Base-by-base conservation (phyloP, 441 rosid genomes). In the Theobroma grandiflorum region DNA sequence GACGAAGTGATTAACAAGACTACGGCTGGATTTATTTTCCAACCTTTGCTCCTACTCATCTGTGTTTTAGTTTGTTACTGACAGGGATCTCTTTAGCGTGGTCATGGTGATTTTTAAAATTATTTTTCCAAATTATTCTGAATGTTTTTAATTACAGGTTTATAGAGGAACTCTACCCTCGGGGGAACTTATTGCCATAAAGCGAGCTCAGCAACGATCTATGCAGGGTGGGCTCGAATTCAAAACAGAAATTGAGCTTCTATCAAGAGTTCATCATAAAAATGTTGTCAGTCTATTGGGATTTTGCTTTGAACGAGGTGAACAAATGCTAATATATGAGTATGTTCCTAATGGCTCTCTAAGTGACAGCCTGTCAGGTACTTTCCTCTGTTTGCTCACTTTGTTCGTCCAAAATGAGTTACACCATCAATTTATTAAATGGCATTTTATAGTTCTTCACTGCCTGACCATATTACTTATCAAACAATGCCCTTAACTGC, bases 241-340 rank as follows among this genome's bases (percentile, higher is more conserved):
- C 85, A 95, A 95, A 85, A 93, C 88, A 43, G 98, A 95, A 86
- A 91, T 93, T 10, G 98, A 95, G 77, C 94, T 93, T 81, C 92
- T 93, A 12, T 95, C 98, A 18, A 87, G 98, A 77, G 95, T 93
- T 81, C 98, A 95, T 82, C 98, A 92, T 63, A 95, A 87, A 82
- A 95, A 95, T 81, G 90, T 92, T 47, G 95, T 92, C 12, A 81
- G 87, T 80, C 94, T 93, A 20, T 55, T 90, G 40, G 98, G 98
- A 2, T 95, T 95, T 79, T 95, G 95, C 74, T 91, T 90, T 6
- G 97, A 92, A 57, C 86, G 83, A 79, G 84, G 88, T 38, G 98
- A 92, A 82, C 31, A 26, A 26, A 26, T 26, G 31, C 31, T 26
- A 26, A 26, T 26, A 26, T 26, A 26, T 26, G 31, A 95, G 81